Conservation (phyloP, 257 asterid species). For the Perilla frutescens region DNA sequence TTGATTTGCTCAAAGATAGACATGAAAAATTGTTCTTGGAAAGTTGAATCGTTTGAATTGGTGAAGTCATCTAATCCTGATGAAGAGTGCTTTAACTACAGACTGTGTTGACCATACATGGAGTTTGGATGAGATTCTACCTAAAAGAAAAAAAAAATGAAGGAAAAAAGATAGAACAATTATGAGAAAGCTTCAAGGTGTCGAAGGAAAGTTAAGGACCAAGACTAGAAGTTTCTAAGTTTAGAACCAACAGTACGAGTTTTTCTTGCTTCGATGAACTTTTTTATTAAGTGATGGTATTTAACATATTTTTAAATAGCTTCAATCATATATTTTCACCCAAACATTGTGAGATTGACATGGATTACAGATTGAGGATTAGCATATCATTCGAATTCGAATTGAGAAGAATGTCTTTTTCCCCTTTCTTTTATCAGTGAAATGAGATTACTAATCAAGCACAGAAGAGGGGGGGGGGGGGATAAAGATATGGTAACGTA, state of each 20-base stretch:
- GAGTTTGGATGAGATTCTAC: constrained; percentile 8
- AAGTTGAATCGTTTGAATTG: not conserved
- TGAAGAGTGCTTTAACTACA: constrained; percentile 4
- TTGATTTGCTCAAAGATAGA: constrained; percentile 19
- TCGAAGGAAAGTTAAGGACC: constrained; percentile 21
- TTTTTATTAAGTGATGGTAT: constrained; percentile 20
- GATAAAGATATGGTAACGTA: not conserved
- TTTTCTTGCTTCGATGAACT: constrained; percentile 22
- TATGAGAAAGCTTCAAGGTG: not conserved
- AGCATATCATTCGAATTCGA: not conserved
- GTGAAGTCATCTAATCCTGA: constrained; percentile 9
- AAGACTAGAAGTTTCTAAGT: constrained; percentile 26
- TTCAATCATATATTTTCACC: not conserved
- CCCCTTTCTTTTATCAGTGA: not conserved
- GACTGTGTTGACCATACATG: not conserved
- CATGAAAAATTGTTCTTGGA: constrained; percentile 4
- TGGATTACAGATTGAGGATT: constrained; percentile 3
- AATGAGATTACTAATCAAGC: constrained; percentile 3
- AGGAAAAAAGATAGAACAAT: no score
- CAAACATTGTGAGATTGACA: not conserved
- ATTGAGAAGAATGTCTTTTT: not conserved
- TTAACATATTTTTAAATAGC: not conserved
- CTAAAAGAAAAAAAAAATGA: not conserved
- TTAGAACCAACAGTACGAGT: constrained; percentile 2
- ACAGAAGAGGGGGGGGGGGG: not conserved